These are phyloP conservation scores for Cryphonectria radicalis DNA, from an alignment of 2,329 filamentous ascomycete genomes.

Conservation along the genomic window DNA sequence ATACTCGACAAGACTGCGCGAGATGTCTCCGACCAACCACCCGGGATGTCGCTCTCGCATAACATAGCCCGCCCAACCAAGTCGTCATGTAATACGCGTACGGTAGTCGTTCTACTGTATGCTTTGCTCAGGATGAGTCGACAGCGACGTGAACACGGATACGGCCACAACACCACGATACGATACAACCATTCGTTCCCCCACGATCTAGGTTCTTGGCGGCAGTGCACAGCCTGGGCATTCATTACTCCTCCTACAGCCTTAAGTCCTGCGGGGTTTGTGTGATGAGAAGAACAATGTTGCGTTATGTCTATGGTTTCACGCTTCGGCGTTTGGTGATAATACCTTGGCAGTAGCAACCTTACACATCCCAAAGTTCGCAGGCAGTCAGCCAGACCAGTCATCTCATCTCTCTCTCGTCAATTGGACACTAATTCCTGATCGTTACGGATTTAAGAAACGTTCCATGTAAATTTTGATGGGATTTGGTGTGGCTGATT, in stretches of 20 bases:
- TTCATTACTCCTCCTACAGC: neutral
- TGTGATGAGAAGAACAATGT: neutral
- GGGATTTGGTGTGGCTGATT: neutral
- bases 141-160: constrained; percentile 6
- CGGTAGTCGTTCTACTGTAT: neutral
- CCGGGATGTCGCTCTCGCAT: constrained; percentile 12
- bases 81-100: constrained; percentile 12
- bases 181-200: neutral
- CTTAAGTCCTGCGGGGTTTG: neutral
- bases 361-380: constrained; percentile 6
- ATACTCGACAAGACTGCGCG: neutral
- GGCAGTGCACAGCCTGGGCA: constrained; percentile 5
- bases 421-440: neutral
- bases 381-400: neutral
- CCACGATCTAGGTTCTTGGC: neutral
- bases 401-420: neutral
- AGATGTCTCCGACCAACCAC: constrained; percentile 5
- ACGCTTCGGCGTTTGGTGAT: neutral
- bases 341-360: constrained; percentile 3
- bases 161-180: neutral
- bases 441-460: neutral
- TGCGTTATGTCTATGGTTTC: neutral
- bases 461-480: neutral
- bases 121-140: constrained; percentile 18
- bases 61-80: neutral